These are phyloP conservation scores for Cnidoscolus chayamansa DNA, from an alignment of 441 rosid genomes.

Conservation along the genomic window DNA sequence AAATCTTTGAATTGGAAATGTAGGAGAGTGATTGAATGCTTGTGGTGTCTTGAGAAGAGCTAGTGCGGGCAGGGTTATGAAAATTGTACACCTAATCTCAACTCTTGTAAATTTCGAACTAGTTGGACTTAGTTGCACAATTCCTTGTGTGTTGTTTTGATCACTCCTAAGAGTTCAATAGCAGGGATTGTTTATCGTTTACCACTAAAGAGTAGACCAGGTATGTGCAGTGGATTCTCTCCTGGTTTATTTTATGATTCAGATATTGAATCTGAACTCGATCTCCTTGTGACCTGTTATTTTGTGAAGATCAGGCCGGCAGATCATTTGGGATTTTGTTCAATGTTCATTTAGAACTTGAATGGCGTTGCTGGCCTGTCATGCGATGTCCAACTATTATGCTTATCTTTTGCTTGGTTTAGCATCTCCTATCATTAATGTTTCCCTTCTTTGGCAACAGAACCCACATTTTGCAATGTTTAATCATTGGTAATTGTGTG, in stretches of 20 bases:
- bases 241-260: neutral
- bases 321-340: no score
- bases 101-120: neutral
- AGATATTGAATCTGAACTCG: neutral
- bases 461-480: neutral
- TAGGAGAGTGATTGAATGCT: neutral
- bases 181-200: neutral
- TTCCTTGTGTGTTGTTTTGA: no score
- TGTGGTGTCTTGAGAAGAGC: neutral
- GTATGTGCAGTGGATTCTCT: constrained; percentile 1
- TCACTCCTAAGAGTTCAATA: neutral
- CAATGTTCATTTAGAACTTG: no score
- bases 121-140: neutral
- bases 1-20: neutral
- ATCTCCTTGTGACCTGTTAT: neutral
- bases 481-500: neutral
- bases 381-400: no score
- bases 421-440: no score
- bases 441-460: neutral
- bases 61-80: neutral
- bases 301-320: no score
- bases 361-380: no score
- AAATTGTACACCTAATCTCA: neutral
- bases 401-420: no score
- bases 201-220: neutral